phyloP scores from a whole-genome alignment of 2,329 filamentous ascomycete genomes.

The Neocucurbitaria cava region DNA sequence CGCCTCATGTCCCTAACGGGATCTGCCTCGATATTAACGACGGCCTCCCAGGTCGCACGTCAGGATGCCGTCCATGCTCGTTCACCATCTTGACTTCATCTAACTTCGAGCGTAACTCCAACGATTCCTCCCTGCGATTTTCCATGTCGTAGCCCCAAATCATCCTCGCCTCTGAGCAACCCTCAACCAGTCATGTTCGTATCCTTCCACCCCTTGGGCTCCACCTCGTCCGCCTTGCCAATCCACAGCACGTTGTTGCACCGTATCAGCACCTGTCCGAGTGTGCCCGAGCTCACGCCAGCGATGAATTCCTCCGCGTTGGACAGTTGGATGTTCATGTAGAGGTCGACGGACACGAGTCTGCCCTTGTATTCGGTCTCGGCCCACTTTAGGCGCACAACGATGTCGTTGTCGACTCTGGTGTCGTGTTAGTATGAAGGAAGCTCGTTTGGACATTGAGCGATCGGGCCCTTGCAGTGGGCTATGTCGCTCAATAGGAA shows the following conservation, averaged over 20 bases:
- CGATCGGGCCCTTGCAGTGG: too few relatives aligned
- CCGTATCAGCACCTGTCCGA: constrained; percentile 94
- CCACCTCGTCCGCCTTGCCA: constrained; percentile 59
- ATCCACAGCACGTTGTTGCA: constrained; percentile 99
- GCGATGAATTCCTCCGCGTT: constrained; percentile 92
- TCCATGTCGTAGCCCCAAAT: background rate
- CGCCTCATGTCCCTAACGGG: constrained; percentile 18
- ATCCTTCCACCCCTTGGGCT: constrained; percentile 52
- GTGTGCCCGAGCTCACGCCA: constrained; percentile 79
- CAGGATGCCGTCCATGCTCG: background rate
- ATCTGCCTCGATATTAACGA: constrained; percentile 15
- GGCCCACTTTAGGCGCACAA: constrained; percentile 96
- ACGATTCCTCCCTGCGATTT: background rate
- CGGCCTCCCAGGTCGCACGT: background rate
- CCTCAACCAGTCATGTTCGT: constrained; percentile 50
- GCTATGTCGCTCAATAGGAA: too few relatives aligned
- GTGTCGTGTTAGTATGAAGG: constrained; percentile 14
- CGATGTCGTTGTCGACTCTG: constrained; percentile 87
- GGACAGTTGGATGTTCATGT: constrained; percentile 97
- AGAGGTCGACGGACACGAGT: constrained; percentile 92
- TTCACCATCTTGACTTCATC: background rate
- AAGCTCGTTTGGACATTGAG: too few relatives aligned
- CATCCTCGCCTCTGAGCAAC: background rate
- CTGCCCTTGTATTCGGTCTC: constrained; percentile 96
- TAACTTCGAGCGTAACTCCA: background rate